Conservation (phyloP, 1,284 basidiomycete genomes). For the Mixia osmundae region DNA sequence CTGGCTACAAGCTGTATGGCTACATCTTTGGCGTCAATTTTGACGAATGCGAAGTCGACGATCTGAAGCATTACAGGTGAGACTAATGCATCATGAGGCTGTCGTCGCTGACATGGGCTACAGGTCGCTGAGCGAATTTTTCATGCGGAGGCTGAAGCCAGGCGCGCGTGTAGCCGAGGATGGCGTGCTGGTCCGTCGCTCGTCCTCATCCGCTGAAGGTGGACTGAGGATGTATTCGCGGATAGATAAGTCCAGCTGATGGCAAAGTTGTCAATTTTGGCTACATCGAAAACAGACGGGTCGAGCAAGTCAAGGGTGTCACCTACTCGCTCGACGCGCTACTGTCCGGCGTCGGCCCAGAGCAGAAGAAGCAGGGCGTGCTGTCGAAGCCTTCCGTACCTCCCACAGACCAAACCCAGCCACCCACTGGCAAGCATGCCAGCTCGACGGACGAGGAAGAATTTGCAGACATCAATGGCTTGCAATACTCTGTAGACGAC, state of each 20-base stretch:
- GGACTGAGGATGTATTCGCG: not conserved
- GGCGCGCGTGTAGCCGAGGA: conserved; percentile 50
- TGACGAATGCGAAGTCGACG: conserved; percentile 58
- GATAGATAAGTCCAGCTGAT: conserved; percentile 71
- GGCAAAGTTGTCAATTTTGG: conserved; percentile 84
- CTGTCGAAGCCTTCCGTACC: conserved; percentile 2
- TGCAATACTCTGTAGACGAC: conserved; percentile 74
- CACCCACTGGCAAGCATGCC: not conserved
- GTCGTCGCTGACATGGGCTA: no score
- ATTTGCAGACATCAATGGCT: conserved; percentile 92
- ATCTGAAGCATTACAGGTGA: conserved; percentile 59
- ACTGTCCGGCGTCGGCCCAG: conserved; percentile 24
- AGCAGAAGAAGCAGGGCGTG: no score
- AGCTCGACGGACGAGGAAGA: conserved; percentile 44
- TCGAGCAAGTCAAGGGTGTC: conserved; percentile 94
- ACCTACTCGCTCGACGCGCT: conserved; percentile 88
- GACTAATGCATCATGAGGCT: no score
- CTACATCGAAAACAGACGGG: conserved; percentile 48
- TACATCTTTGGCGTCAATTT: conserved; percentile 79
- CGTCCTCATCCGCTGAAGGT: not conserved
- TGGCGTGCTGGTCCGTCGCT: conserved; percentile 40
- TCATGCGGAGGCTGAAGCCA: conserved; percentile 66
- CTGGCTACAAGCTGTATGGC: conserved; percentile 65
- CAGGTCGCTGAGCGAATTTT: conserved; percentile 68
- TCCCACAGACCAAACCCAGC: conserved; percentile 1